Evolutionary conservation across 805 yeast species (phyloP).

Genomic region (Dipodascus albidus): DNA sequence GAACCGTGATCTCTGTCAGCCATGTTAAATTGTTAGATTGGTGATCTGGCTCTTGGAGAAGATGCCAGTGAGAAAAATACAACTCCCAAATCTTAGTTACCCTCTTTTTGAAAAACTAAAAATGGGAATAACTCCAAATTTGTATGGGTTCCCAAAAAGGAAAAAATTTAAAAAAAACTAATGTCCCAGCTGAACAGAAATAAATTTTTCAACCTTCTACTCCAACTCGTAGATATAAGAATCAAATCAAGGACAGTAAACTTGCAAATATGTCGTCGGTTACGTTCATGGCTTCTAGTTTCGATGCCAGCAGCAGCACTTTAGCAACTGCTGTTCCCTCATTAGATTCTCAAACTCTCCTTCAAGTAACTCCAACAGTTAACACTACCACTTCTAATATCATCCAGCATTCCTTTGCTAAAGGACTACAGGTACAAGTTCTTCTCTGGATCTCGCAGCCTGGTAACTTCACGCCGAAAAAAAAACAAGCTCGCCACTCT

Average conservation of each 20-base stretch:
- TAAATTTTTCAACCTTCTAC: not conserved
- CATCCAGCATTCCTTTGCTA: constrained; percentile 12
- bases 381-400: not conserved
- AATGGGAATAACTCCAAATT: not conserved
- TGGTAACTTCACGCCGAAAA: not conserved
- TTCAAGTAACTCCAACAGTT: not conserved
- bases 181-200: not conserved
- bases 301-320: not conserved
- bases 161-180: too few relatives aligned
- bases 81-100: not conserved
- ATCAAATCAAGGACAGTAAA: too few relatives aligned
- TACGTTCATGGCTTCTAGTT: not conserved
- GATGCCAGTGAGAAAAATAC: not conserved
- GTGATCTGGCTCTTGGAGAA: not conserved
- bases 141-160: not conserved
- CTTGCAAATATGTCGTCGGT: not conserved
- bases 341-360: not conserved
- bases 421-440: constrained; percentile 1
- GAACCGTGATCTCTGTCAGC: constrained; percentile 13
- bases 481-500: not conserved
- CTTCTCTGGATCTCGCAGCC: constrained; percentile 28
- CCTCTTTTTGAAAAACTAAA: not conserved
- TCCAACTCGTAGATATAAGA: too few relatives aligned
- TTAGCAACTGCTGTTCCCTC: not conserved
- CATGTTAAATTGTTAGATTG: not conserved